Conservation (phyloP, 768 basidiomycete species). For the Russula sp. region DNA sequence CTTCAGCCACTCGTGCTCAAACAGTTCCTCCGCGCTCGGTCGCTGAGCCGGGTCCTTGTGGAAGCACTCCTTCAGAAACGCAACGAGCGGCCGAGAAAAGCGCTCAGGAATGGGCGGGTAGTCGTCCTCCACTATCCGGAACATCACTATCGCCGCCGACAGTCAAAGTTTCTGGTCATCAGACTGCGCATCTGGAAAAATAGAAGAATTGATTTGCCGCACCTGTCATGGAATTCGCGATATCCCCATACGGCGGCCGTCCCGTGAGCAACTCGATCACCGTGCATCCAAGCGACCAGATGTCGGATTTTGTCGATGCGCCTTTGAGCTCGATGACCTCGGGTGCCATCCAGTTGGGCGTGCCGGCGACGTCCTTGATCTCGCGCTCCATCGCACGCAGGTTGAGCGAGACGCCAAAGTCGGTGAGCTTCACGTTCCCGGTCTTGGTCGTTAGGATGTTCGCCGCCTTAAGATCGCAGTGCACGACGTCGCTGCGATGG, state of each 20-base stretch:
- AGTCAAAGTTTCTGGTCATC: background rate
- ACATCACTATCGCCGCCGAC: conserved; percentile 64
- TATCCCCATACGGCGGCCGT: conserved; percentile 85
- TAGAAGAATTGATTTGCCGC: conserved; percentile 6
- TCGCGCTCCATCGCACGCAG: conserved; percentile 84
- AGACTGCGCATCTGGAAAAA: background rate
- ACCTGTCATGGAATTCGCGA: conserved; percentile 89
- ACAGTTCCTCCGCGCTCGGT: conserved; percentile 80
- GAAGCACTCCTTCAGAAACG: conserved; percentile 87
- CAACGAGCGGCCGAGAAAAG: conserved; percentile 65
- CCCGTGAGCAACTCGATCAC: conserved; percentile 93
- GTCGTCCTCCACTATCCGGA: conserved; percentile 91
- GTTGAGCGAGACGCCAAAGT: conserved; percentile 97
- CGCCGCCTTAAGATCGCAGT: conserved; percentile 97
- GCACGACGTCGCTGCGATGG: conserved; percentile 84
- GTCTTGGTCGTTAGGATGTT: conserved; percentile 99
- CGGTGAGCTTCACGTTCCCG: conserved; percentile 94
- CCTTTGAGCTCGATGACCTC: conserved; percentile 96
- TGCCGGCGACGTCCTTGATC: conserved; percentile 84
- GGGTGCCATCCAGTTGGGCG: conserved; percentile 99
- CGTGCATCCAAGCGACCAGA: conserved; percentile 94
- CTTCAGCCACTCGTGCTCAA: conserved; percentile 89
- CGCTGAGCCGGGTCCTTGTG: conserved; percentile 77
- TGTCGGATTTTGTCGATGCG: conserved; percentile 87
- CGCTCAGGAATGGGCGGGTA: conserved; percentile 81